Conservation (phyloP, 352 stramenopile species). For the Globisporangium irregulare region DNA sequence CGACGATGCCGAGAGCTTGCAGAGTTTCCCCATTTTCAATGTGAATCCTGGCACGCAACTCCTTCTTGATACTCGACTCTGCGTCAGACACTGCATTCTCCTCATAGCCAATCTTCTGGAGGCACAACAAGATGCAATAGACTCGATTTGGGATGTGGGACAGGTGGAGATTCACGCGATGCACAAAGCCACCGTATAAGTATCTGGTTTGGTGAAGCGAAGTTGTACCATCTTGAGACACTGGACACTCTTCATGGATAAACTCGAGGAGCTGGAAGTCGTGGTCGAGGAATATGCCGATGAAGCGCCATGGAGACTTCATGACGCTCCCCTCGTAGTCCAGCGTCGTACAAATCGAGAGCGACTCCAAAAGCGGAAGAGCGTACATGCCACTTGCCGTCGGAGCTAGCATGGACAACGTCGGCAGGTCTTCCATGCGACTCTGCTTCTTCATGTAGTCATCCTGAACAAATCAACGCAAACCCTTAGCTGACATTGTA, state of each 20-base stretch:
- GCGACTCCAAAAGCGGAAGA: constrained; percentile 41
- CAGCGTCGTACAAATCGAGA: constrained; percentile 45
- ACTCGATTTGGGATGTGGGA: constrained; percentile 35
- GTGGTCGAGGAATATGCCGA: constrained; percentile 51
- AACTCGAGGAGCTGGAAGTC: constrained; percentile 66
- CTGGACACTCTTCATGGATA: constrained; percentile 46
- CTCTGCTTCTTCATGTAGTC: constrained; percentile 44
- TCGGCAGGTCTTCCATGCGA: constrained; percentile 61
- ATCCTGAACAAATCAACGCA: constrained; percentile 23
- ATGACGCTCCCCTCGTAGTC: constrained; percentile 19
- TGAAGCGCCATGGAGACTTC: constrained; percentile 47
- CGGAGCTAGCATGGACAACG: constrained; percentile 50
- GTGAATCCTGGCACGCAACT: constrained; percentile 26
- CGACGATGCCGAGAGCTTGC: constrained; percentile 46
- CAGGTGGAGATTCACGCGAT: constrained; percentile 44
- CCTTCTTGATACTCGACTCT: neutral
- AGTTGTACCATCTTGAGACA: constrained; percentile 27
- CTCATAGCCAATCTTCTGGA: constrained; percentile 27
- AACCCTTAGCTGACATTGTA: neutral
- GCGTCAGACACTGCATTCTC: neutral
- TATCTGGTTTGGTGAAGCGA: constrained; percentile 45
- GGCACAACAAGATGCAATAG: constrained; percentile 51
- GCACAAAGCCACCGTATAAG: constrained; percentile 43
- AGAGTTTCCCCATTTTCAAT: constrained; percentile 52
- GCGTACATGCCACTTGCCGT: constrained; percentile 38